These are phyloP conservation scores for Xylaria cubensis DNA, from an alignment of 495 filamentous ascomycete species.

Conservation along the genomic window DNA sequence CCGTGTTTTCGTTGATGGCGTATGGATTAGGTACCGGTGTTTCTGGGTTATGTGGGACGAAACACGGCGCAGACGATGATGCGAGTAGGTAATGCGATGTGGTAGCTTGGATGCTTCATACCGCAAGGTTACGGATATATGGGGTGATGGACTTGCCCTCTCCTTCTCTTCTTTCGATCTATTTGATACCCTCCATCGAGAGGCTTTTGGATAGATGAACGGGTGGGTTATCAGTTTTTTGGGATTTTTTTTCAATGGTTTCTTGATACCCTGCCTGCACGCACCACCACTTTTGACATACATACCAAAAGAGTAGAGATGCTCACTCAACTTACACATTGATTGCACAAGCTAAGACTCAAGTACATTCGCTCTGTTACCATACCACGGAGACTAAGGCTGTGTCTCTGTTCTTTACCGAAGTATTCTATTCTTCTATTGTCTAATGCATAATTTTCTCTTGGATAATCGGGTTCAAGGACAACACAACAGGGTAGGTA, in stretches of 20 bases:
- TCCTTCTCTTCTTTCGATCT: not conserved
- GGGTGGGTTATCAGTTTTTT: not conserved
- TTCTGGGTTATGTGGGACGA: not conserved
- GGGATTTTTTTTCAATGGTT: not conserved
- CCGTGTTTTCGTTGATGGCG: slow-evolving; percentile 61
- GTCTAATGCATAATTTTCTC: slow-evolving; percentile 21
- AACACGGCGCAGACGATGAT: not conserved
- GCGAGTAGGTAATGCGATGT: not conserved
- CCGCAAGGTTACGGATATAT: not conserved
- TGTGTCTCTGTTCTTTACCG: not conserved
- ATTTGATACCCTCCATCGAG: not conserved
- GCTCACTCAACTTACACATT: not conserved
- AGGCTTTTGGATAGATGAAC: not conserved
- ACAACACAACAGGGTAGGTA: not conserved
- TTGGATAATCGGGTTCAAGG: not conserved
- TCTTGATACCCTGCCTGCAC: slow-evolving; percentile 13
- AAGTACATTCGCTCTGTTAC: not conserved
- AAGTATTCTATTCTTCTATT: not conserved
- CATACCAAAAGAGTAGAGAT: not conserved
- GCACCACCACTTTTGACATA: not conserved
- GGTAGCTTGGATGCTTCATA: not conserved
- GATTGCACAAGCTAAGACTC: not conserved
- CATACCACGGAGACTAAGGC: not conserved
- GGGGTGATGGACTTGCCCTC: not conserved
- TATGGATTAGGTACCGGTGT: slow-evolving; percentile 57